Percentiles rank a stretch among this genome's conserved stretches.
Conservation (phyloP, 768 basidiomycete genomes). For the Termitomyces sp. region DNA sequence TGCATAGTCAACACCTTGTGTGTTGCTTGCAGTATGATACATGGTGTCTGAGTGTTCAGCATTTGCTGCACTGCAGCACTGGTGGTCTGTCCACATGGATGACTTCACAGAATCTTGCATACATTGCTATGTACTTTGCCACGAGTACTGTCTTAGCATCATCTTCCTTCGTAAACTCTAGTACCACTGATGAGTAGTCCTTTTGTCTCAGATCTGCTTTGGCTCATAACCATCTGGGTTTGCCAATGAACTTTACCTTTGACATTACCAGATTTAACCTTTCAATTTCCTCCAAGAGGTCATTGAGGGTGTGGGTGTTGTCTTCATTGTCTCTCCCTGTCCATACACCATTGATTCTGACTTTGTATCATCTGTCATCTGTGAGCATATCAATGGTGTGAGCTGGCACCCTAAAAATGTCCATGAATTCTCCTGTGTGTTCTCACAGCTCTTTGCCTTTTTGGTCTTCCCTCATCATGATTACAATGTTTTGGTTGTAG, state of each 20-base stretch:
- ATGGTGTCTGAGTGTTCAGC: conserved; percentile 7
- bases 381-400: conserved; percentile 6
- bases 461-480: conserved; percentile 16
- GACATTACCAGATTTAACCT: conserved; percentile 1
- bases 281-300: background rate
- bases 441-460: conserved; percentile 12
- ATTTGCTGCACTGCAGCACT: conserved; percentile 7
- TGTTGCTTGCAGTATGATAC: background rate
- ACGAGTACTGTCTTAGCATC: background rate
- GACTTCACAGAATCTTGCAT: background rate
- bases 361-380: conserved; percentile 20
- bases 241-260: background rate
- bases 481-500: conserved; percentile 12
- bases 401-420: conserved; percentile 1
- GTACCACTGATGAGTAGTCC: conserved; percentile 1
- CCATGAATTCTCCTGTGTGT: conserved; percentile 3
- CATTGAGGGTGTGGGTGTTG: background rate
- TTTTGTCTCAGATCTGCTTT: background rate
- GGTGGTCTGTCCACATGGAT: background rate
- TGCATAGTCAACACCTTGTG: background rate
- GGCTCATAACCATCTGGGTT: background rate
- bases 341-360: conserved; percentile 11
- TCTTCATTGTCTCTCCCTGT: background rate
- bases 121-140: background rate
- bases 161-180: background rate